Percentiles rank a stretch among this genome's conserved stretches.
Evolutionary conservation across 2,329 filamentous ascomycete genomes (phyloP).

Genomic region (Periconia sp.): DNA sequence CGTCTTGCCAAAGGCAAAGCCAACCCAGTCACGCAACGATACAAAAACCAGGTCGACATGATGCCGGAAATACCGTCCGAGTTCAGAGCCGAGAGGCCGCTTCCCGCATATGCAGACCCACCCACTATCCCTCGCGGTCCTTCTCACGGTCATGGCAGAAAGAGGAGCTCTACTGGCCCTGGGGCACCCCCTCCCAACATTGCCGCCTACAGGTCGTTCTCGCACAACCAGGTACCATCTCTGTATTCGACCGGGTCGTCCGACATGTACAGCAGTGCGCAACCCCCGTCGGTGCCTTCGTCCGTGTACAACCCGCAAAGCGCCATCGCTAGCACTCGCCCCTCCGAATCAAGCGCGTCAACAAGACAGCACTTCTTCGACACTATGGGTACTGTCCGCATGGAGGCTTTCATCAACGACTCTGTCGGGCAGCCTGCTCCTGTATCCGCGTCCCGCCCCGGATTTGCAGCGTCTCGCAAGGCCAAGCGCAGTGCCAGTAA

Average conservation of each 20-base stretch:
- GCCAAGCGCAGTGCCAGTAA: constrained; percentile 37
- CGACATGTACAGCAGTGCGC: constrained; percentile 37
- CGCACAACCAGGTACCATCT: constrained; percentile 49
- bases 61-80: constrained; percentile 34
- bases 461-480: constrained; percentile 21
- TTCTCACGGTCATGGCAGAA: constrained; percentile 76
- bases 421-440: constrained; percentile 21
- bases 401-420: constrained; percentile 90
- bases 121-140: constrained; percentile 70
- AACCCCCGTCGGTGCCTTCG: constrained; percentile 39
- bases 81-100: constrained; percentile 42
- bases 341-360: constrained; percentile 53
- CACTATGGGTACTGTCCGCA: constrained; percentile 83
- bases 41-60: constrained; percentile 28
- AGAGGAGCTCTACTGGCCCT: constrained; percentile 86
- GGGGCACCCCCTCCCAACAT: constrained; percentile 67
- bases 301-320: constrained; percentile 44
- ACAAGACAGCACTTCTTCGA: constrained; percentile 71
- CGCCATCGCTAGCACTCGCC: constrained; percentile 52
- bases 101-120: constrained; percentile 68
- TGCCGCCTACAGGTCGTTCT: constrained; percentile 76
- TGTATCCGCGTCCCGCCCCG: constrained; percentile 7
- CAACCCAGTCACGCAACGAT: constrained; percentile 40
- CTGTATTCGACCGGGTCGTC: constrained; percentile 43
- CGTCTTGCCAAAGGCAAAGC: constrained; percentile 76